These are phyloP conservation scores for Ascochyta viciae-villosae DNA, from an alignment of 2,329 filamentous ascomycete species.

Conservation along the genomic window DNA sequence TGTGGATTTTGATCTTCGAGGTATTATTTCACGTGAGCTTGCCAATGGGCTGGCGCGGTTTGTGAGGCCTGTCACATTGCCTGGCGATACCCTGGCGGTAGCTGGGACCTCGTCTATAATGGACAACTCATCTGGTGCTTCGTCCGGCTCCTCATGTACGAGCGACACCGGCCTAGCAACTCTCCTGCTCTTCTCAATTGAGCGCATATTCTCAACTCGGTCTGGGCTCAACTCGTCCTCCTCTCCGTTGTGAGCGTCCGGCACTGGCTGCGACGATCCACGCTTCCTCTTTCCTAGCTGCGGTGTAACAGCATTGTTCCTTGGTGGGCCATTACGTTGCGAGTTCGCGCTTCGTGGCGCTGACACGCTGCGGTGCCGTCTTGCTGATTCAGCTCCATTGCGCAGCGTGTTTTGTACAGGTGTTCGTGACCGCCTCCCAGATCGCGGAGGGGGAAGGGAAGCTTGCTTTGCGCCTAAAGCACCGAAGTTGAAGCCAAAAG, in stretches of 20 bases:
- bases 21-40: constrained; percentile 18
- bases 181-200: constrained; percentile 39
- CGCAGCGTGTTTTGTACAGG: constrained; percentile 32
- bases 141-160: constrained; percentile 34
- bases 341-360: constrained; percentile 31
- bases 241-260: constrained; percentile 28
- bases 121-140: constrained; percentile 40
- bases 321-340: constrained; percentile 27
- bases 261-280: constrained; percentile 26
- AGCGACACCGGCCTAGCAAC: constrained; percentile 33
- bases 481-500: constrained; percentile 56
- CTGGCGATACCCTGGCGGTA: constrained; percentile 22
- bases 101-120: constrained; percentile 28
- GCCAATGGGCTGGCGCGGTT: constrained; percentile 21
- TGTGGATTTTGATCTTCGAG: constrained; percentile 29
- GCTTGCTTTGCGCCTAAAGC: constrained; percentile 37
- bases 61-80: constrained; percentile 11
- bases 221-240: constrained; percentile 46
- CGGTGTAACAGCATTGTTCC: constrained; percentile 32
- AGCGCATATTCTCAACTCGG: constrained; percentile 32
- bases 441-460: constrained; percentile 33
- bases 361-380: constrained; percentile 41
- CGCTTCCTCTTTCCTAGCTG: constrained; percentile 46
- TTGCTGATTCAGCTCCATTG: constrained; percentile 29
- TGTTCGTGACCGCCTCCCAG: constrained; percentile 37